Conservation (phyloP, 2,329 filamentous ascomycete species). For the Pestalotiopsis sp. region DNA sequence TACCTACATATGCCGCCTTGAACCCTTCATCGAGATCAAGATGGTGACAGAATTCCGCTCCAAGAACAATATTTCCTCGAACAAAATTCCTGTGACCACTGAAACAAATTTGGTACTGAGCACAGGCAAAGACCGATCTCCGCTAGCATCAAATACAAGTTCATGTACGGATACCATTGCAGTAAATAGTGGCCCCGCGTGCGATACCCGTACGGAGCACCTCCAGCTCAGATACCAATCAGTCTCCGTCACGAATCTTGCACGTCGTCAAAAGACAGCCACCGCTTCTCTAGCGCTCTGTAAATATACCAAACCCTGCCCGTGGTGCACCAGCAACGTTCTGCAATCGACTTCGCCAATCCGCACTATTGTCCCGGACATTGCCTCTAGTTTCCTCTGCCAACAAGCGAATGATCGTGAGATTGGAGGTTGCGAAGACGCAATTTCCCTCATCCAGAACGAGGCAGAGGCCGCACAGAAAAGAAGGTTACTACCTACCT, state of each 20-base stretch:
- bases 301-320: neutral
- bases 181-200: no score
- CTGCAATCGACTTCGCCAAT: neutral
- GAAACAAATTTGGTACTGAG: no score
- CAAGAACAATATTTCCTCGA: neutral
- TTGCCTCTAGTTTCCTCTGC: neutral
- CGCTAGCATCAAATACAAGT: no score
- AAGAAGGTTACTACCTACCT: neutral
- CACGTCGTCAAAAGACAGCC: no score
- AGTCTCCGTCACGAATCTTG: no score
- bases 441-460: slow-evolving; percentile 3
- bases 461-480: neutral
- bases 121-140: no score
- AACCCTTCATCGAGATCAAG: neutral
- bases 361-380: neutral
- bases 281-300: neutral
- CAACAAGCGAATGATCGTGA: slow-evolving; percentile 2
- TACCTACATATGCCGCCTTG: neutral
- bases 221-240: no score
- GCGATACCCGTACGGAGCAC: no score
- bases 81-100: neutral
- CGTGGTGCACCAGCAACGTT: neutral
- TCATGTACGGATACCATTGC: no score
- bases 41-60: neutral
- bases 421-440: slow-evolving; percentile 6